Conservation (phyloP, 140 eudicot species). For the Anethum foeniculum region DNA sequence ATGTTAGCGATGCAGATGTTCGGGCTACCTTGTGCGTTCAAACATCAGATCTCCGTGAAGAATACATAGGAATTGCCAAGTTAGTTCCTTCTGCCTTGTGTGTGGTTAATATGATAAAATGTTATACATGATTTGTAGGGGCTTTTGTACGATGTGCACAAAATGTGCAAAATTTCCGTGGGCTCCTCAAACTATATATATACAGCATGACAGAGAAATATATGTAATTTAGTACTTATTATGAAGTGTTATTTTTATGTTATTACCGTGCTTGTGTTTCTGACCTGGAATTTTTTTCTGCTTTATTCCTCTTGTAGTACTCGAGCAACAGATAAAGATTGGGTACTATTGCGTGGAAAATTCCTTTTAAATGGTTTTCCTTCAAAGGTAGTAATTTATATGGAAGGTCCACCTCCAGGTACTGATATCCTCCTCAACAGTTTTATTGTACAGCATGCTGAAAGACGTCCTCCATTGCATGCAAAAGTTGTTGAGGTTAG, state of each 20-base stretch:
- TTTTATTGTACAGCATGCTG: conserved; percentile 58
- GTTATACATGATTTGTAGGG: not conserved
- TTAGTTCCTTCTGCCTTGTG: conserved; percentile 24
- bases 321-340: conserved; percentile 71
- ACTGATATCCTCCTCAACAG: conserved; percentile 73
- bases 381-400: conserved; percentile 52
- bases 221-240: not conserved
- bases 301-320: conserved; percentile 28
- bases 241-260: not conserved
- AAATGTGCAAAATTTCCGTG: not conserved
- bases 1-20: conserved; percentile 41
- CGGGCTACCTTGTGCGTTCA: conserved; percentile 76
- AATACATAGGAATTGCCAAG: conserved; percentile 74
- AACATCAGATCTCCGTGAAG: conserved; percentile 66
- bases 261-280: not conserved
- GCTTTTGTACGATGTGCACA: not conserved
- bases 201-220: not conserved
- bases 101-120: not conserved
- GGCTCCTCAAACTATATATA: not conserved
- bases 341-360: conserved; percentile 77
- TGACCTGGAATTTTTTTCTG: not conserved
- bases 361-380: conserved; percentile 66
- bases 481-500: conserved; percentile 62
- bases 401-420: conserved; percentile 90
- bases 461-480: conserved; percentile 56